Evolutionary conservation across 169 alveolate genomes (phyloP), one percentile per base, ranked within the genome.

Genomic region (Plasmodium knowlesi): DNA sequence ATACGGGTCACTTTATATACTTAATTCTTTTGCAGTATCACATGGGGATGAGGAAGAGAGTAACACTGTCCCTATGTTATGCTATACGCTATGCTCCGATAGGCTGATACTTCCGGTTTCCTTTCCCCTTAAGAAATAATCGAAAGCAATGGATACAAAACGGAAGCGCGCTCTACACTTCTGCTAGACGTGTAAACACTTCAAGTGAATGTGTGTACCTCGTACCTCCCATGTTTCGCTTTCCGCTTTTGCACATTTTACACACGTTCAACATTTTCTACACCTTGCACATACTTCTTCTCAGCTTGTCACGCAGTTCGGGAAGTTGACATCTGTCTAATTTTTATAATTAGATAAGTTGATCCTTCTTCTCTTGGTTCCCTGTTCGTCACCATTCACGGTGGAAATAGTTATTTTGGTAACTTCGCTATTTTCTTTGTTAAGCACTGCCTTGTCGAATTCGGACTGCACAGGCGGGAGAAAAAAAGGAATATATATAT

Each of bases 341-440:
- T 76, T 76, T 54, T 86, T 86, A 86, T 86, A 86, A 14, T 86
- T 86, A 19, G 93, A 86, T 22, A 86, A 78, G 46, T 86, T 76
- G 37, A 86, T 86, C 81, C 93, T 86, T 86, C 93, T 74, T 74
- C 81, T 86, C 43, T 86, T 86, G 1, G 67, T 10, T 10, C 50
- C 93, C 30, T 86, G 86, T 30, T 86, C 93, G 39, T 86, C 93
- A 34, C 37, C 67, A 12, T 74, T 78, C 2, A 86, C 80, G 19
- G 57, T 43, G 16, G 86, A 86, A 53, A 86, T n/a, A 12, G 86
- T 53, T 0, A 86, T 86, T 54, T 86, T 86, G 14, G 79, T 86
- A 41, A 86, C 93, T 86, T 86, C 86, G 41, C 10, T 37, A 9
- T 46, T 50, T 46, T 85, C 93, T 19, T 86, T 86, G 34, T 76